Conservation (phyloP, 2,329 filamentous ascomycete genomes). For the Colletotrichum chrysophilum region DNA sequence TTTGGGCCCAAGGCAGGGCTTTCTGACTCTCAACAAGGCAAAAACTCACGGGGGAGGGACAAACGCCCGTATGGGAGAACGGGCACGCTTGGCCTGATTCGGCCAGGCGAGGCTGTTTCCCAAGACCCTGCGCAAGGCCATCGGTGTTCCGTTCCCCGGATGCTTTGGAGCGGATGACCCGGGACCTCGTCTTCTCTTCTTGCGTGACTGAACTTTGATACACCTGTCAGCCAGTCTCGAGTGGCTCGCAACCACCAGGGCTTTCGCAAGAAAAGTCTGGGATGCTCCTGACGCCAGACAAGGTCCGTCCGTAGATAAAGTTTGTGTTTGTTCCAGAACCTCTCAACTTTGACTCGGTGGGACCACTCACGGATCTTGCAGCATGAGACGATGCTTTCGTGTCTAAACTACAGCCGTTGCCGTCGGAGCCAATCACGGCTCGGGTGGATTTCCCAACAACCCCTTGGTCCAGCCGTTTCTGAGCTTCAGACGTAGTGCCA, state of each 20-base stretch:
- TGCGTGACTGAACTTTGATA: not conserved
- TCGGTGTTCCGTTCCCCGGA: not conserved
- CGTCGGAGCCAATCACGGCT: not conserved
- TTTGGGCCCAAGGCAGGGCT: not conserved
- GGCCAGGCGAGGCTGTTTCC: not conserved
- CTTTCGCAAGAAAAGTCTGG: not conserved
- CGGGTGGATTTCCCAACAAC: not conserved
- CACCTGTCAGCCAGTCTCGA: not conserved
- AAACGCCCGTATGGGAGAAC: not conserved
- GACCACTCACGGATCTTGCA: not conserved
- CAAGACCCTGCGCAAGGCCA: not conserved
- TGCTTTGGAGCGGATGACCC: not conserved
- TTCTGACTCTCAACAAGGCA: not conserved
- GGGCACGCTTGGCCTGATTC: not conserved
- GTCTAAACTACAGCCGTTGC: not conserved
- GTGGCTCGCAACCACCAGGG: not conserved
- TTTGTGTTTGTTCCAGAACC: slow-evolving; percentile 11
- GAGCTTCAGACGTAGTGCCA: not conserved
- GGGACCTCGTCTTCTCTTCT: not conserved
- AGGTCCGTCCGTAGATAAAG: not conserved
- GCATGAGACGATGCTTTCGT: slow-evolving; percentile 3
- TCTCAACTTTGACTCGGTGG: slow-evolving; percentile 1
- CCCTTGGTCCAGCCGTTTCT: not conserved
- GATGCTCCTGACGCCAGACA: not conserved
- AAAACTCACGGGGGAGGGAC: not conserved